Percentiles rank a stretch among this genome's conserved stretches.
phyloP scores from a whole-genome alignment of 768 basidiomycete genomes.

The Zangia roseola region DNA sequence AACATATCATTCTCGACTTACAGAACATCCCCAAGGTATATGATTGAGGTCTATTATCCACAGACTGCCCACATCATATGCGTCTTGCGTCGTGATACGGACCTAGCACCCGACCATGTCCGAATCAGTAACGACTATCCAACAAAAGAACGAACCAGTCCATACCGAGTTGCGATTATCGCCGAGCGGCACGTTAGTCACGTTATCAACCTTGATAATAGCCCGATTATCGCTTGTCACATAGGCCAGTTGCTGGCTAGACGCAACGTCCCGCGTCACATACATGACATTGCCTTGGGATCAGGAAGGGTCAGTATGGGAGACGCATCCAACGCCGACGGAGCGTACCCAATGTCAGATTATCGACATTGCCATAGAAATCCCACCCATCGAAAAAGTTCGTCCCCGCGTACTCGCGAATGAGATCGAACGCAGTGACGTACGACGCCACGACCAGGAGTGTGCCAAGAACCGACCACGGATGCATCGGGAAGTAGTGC shows the following conservation, averaged over 20 bases:
- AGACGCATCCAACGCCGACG: conserved; percentile 19
- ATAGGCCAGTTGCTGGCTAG: conserved; percentile 51
- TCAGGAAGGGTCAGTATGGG: conserved; percentile 1
- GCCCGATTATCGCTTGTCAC: conserved; percentile 61
- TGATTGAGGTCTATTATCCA: conserved; percentile 48
- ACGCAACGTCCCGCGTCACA: conserved; percentile 48
- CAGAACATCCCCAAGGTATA: conserved; percentile 59
- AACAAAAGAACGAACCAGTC: not conserved
- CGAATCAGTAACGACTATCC: not conserved
- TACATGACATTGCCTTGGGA: conserved; percentile 61
- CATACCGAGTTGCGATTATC: conserved; percentile 59
- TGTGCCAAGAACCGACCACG: not conserved
- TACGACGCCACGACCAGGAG: conserved; percentile 4
- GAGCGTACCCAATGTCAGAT: conserved; percentile 40
- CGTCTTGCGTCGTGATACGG: conserved; percentile 44
- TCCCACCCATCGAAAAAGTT: conserved; percentile 57
- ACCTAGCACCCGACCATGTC: conserved; percentile 30
- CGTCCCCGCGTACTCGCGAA: conserved; percentile 45
- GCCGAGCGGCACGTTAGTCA: conserved; percentile 48
- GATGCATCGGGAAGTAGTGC: conserved; percentile 11
- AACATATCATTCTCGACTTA: conserved; percentile 24
- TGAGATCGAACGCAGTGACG: conserved; percentile 33
- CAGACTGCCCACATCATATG: conserved; percentile 43
- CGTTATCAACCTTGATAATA: conserved; percentile 75
- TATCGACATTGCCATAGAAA: conserved; percentile 51